These are phyloP conservation scores for Fusarium newnesense DNA, from an alignment of 2,329 filamentous ascomycete genomes.

Conservation along the genomic window DNA sequence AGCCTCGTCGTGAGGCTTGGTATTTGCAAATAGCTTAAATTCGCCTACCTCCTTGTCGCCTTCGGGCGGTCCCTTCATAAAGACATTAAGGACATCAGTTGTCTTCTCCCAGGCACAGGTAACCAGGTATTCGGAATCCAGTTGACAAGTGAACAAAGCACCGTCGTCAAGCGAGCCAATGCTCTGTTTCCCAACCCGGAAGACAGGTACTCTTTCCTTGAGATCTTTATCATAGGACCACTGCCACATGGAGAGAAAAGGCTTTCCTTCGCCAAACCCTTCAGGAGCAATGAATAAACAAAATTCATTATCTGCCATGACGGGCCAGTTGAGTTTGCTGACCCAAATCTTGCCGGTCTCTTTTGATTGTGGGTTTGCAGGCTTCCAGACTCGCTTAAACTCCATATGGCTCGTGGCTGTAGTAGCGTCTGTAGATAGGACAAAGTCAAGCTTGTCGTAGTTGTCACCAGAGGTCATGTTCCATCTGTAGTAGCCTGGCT, in stretches of 20 bases:
- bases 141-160: constrained; percentile 18
- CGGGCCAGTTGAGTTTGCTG: constrained; percentile 24
- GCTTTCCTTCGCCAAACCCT: constrained; percentile 26
- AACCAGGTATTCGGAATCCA: constrained; percentile 14
- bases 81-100: background rate
- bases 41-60: background rate
- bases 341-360: constrained; percentile 21
- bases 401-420: background rate
- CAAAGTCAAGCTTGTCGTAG: constrained; percentile 21
- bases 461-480: constrained; percentile 9
- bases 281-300: constrained; percentile 29
- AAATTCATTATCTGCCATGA: constrained; percentile 7
- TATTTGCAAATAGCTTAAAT: constrained; percentile 3
- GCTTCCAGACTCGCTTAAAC: constrained; percentile 20
- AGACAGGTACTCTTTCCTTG: constrained; percentile 1
- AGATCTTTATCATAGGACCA: background rate
- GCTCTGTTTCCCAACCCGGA: constrained; percentile 7
- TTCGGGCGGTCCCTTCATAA: background rate
- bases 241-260: constrained; percentile 28
- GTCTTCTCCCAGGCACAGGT: constrained; percentile 22
- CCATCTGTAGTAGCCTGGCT: constrained; percentile 4
- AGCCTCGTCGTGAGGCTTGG: constrained; percentile 2
- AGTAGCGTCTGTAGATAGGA: constrained; percentile 7
- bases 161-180: background rate
- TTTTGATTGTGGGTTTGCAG: background rate